Conservation (phyloP, 495 filamentous ascomycete species). For the Aspergillus homomorphus region DNA sequence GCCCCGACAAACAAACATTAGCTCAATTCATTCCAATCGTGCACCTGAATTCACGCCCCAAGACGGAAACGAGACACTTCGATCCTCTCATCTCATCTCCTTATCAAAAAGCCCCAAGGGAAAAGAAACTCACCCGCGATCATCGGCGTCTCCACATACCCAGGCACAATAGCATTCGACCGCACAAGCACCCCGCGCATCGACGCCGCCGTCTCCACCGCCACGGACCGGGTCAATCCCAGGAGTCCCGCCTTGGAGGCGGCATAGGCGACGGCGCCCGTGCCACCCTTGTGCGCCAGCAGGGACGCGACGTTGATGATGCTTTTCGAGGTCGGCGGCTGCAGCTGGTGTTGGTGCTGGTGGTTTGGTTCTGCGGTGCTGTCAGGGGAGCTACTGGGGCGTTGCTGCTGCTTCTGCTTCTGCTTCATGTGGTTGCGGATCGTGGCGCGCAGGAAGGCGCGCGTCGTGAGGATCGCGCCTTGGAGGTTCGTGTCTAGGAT, state of each 20-base stretch:
- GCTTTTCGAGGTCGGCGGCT: conserved; percentile 53
- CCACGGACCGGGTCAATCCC: conserved; percentile 69
- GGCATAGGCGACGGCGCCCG: conserved; percentile 68
- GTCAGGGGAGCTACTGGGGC: background rate
- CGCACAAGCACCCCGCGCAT: conserved; percentile 50
- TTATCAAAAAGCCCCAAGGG: background rate
- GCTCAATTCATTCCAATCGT: background rate
- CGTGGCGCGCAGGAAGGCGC: conserved; percentile 46
- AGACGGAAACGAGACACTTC: too few relatives aligned
- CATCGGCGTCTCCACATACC: conserved; percentile 80
- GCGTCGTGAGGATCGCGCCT: conserved; percentile 65
- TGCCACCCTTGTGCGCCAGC: conserved; percentile 59
- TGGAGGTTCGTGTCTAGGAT: conserved; percentile 67
- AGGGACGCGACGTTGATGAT: conserved; percentile 82
- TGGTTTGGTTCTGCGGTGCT: background rate
- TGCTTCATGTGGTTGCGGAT: conserved; percentile 37
- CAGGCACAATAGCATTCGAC: conserved; percentile 79
- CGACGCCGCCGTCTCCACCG: conserved; percentile 53
- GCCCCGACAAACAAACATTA: background rate
- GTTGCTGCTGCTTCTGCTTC: background rate
- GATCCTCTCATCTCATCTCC: too few relatives aligned
- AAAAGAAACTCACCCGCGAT: conserved; percentile 53
- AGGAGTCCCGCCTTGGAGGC: conserved; percentile 78
- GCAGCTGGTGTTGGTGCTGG: too few relatives aligned
- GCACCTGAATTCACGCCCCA: too few relatives aligned